Percentiles rank a stretch among this genome's conserved stretches.
Conservation (phyloP, 2,329 filamentous ascomycete species). For the Zarea fungicola region DNA sequence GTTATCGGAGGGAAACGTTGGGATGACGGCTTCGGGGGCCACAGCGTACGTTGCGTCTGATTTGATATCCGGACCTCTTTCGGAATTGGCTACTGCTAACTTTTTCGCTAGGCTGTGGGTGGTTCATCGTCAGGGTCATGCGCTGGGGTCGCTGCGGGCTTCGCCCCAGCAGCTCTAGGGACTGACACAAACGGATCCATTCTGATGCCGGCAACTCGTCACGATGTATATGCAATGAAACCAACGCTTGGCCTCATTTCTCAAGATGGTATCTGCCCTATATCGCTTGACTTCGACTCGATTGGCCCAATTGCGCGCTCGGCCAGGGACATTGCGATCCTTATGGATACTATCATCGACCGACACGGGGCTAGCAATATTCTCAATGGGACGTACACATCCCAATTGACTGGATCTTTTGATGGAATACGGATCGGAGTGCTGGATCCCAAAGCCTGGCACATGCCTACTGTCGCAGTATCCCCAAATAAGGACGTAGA, state of each 20-base stretch:
- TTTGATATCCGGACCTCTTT: constrained; percentile 12
- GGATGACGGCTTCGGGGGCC: constrained; percentile 2
- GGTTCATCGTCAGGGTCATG: background rate
- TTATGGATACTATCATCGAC: background rate
- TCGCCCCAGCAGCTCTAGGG: background rate
- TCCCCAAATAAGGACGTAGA: background rate
- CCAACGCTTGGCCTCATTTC: background rate
- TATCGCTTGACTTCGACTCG: constrained; percentile 1
- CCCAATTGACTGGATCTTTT: background rate
- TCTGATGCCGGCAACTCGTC: background rate
- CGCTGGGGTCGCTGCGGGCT: background rate
- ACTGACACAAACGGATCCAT: background rate
- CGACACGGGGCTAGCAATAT: no score
- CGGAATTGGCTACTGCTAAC: background rate
- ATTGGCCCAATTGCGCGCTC: background rate
- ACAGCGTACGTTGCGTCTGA: background rate
- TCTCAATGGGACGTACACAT: no score
- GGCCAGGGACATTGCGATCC: background rate
- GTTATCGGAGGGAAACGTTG: background rate
- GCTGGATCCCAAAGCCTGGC: background rate
- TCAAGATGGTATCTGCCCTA: constrained; percentile 11
- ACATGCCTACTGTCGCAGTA: background rate
- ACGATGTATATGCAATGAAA: background rate
- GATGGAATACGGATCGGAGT: background rate
- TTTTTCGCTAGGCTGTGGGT: background rate